Percentiles rank a stretch among this genome's conserved stretches.
Conservation (phyloP, 139 green algal species). For the Chlorella sp. region DNA sequence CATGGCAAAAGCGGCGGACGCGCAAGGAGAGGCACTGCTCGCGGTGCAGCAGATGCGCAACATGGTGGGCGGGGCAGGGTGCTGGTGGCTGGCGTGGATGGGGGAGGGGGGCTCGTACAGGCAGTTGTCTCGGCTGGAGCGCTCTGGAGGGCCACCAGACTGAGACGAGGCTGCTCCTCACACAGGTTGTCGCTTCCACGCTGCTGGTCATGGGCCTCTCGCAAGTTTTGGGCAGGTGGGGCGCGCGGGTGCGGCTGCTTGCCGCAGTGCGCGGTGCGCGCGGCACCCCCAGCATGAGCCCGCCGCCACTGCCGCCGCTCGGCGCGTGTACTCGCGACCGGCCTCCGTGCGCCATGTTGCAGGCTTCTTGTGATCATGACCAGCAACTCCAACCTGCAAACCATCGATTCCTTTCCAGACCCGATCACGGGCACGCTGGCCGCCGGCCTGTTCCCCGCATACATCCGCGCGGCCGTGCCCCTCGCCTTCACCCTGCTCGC, state of each 20-base stretch:
- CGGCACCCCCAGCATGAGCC: too few species aligned
- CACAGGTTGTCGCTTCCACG: conserved; percentile 2
- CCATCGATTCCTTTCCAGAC: background rate
- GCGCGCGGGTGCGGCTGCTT: too few species aligned
- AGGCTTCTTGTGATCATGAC: background rate
- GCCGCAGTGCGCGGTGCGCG: too few species aligned
- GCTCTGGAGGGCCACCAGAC: background rate
- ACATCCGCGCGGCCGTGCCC: conserved; percentile 10
- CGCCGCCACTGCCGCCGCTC: too few species aligned
- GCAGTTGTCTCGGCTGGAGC: background rate
- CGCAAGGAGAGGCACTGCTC: background rate
- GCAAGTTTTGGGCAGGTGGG: background rate
- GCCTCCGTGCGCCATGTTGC: too few species aligned
- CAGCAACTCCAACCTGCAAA: background rate
- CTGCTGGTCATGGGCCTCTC: background rate
- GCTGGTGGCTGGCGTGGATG: background rate
- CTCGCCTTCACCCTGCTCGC: conserved; percentile 19
- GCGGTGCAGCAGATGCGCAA: background rate
- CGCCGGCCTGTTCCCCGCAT: background rate
- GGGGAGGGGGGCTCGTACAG: background rate
- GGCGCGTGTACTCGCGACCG: too few species aligned
- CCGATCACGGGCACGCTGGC: conserved; percentile 2
- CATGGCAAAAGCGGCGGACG: conserved; percentile 11
- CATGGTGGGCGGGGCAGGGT: background rate
- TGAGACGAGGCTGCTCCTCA: background rate